phyloP scores from a whole-genome alignment of 1,284 basidiomycete genomes.

The Sphagnurus paluster region DNA sequence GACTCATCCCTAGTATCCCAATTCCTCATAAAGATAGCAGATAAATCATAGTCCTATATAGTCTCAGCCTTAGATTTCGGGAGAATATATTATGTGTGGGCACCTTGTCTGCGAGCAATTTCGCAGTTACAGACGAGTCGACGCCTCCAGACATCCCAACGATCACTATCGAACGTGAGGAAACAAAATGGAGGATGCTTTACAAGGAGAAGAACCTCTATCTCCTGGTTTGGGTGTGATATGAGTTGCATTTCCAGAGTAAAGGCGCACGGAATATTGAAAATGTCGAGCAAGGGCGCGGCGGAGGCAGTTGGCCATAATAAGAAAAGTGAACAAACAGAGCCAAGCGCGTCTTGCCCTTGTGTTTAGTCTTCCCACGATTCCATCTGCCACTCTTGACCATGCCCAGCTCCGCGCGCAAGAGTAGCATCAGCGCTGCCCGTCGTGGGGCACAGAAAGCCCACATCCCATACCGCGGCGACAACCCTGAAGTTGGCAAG shows the following conservation, averaged over 20 bases:
- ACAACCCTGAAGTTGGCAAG: conserved; percentile 73
- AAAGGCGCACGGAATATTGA: conserved; percentile 15
- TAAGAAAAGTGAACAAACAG: conserved; percentile 19
- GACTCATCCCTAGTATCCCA: conserved; percentile 83
- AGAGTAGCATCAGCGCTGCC: conserved; percentile 39
- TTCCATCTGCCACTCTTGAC: conserved; percentile 5
- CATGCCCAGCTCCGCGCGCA: conserved; percentile 42
- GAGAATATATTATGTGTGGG: not conserved
- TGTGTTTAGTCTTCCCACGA: conserved; percentile 20
- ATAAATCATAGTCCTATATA: conserved; percentile 73
- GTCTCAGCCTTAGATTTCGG: not conserved
- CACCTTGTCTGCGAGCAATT: conserved; percentile 71
- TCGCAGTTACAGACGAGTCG: conserved; percentile 86
- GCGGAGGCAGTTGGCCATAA: conserved; percentile 17
- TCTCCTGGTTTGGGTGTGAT: conserved; percentile 48
- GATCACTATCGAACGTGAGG: conserved; percentile 57
- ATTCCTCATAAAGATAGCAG: conserved; percentile 94
- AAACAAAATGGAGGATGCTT: not conserved
- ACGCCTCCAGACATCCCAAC: conserved; percentile 97
- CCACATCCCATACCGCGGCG: conserved; percentile 73
- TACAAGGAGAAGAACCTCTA: conserved; percentile 39
- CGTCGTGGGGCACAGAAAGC: conserved; percentile 48
- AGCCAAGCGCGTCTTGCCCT: conserved; percentile 20
- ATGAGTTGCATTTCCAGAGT: conserved; percentile 11
- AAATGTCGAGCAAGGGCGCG: conserved; percentile 17